Percentiles rank a stretch among this genome's conserved stretches.
phyloP scores from a whole-genome alignment of 2,329 filamentous ascomycete species.

The Pseudopithomyces chartarum region DNA sequence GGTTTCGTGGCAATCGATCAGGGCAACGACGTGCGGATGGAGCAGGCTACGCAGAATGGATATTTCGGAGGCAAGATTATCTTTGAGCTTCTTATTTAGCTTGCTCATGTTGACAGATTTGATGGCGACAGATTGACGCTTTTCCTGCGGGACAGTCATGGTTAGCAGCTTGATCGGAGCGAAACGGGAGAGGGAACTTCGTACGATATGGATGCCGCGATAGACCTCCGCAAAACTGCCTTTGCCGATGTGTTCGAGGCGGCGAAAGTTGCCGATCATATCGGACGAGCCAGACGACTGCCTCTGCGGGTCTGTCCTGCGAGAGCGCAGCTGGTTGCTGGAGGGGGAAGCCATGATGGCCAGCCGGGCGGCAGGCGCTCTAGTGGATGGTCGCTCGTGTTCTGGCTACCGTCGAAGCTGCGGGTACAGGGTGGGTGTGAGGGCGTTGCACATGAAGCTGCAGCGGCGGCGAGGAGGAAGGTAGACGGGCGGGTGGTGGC shows the following conservation, averaged over 20 bases:
- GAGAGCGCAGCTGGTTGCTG: slow-evolving; percentile 36
- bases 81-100: slow-evolving; percentile 93
- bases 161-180: slow-evolving; percentile 20
- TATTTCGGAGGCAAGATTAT: slow-evolving; percentile 95
- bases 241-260: slow-evolving; percentile 90
- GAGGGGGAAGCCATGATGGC: slow-evolving; percentile 43
- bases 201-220: slow-evolving; percentile 81
- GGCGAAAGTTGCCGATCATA: slow-evolving; percentile 75
- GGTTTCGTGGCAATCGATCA: slow-evolving; percentile 92
- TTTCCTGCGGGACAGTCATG: slow-evolving; percentile 60
- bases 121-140: slow-evolving; percentile 85
- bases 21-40: slow-evolving; percentile 94
- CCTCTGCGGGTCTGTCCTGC: slow-evolving; percentile 44
- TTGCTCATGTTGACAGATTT: slow-evolving; percentile 93
- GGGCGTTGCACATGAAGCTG: slow-evolving; percentile 45
- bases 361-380: slow-evolving; percentile 27
- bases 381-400: slow-evolving; percentile 13
- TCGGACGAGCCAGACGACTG: slow-evolving; percentile 42
- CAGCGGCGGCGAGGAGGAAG: slow-evolving; percentile 14
- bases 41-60: slow-evolving; percentile 91
- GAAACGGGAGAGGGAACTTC: slow-evolving; percentile 36
- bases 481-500: neutral
- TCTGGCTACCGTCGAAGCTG: slow-evolving; percentile 45
- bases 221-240: slow-evolving; percentile 98
- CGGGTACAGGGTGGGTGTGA: slow-evolving; percentile 45